A percentile compares a stretch with the other conserved stretches of the same genome.
Conservation (phyloP, 1,139 yeast species). For the Lodderomyces orthopsilosis region DNA sequence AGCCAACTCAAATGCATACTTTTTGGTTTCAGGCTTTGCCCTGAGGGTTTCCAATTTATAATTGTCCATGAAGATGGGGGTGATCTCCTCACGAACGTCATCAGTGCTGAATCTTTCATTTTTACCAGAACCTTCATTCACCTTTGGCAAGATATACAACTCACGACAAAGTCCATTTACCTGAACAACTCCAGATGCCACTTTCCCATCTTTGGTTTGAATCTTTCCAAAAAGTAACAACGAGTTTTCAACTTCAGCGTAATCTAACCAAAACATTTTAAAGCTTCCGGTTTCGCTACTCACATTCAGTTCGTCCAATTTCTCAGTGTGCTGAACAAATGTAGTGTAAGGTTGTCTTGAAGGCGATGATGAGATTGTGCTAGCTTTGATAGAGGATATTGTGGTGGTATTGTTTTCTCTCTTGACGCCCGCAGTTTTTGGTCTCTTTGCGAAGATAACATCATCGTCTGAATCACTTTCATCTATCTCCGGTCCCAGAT, state of each 20-base stretch:
- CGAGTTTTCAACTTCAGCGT: constrained; percentile 69
- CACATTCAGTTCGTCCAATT: constrained; percentile 46
- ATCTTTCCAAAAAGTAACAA: constrained; percentile 84
- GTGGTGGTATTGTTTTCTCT: constrained; percentile 20
- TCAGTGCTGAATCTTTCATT: constrained; percentile 34
- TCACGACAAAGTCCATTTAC: constrained; percentile 70
- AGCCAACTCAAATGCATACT: constrained; percentile 85
- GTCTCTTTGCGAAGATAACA: constrained; percentile 45
- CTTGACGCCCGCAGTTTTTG: constrained; percentile 32
- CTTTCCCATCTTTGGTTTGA: constrained; percentile 52
- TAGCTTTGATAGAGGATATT: constrained; percentile 24
- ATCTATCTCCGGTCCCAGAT: constrained; percentile 1
- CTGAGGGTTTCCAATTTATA: constrained; percentile 61
- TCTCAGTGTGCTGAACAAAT: constrained; percentile 35
- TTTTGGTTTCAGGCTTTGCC: constrained; percentile 69
- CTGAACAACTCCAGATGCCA: constrained; percentile 77
- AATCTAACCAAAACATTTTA: constrained; percentile 89
- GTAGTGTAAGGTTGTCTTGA: constrained; percentile 20
- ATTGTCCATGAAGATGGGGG: constrained; percentile 59
- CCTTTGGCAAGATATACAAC: constrained; percentile 74
- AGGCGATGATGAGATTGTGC: constrained; percentile 22
- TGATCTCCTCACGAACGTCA: constrained; percentile 78
- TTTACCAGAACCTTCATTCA: constrained; percentile 37
- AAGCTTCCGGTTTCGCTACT: constrained; percentile 38
- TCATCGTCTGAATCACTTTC: constrained; percentile 54